Evolutionary conservation across 176 grass and related monocot genomes (phyloP).

Genomic region (Bonia amplexicaulis): DNA sequence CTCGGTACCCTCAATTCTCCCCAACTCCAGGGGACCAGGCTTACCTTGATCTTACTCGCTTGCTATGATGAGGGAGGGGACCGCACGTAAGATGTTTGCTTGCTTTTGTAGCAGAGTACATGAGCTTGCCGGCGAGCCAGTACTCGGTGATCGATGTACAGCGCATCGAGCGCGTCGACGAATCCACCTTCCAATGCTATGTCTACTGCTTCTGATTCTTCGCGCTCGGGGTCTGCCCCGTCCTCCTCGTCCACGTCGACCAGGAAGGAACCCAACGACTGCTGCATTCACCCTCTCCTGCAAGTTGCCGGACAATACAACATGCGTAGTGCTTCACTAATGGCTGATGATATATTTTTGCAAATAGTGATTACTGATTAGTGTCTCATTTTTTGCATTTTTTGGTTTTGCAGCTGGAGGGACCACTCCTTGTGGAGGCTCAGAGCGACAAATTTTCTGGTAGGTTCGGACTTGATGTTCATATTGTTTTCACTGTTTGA

Average conservation of each 20-base stretch:
- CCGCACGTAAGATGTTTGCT: background rate
- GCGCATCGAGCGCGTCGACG: conserved; percentile 87
- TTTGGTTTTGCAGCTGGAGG: conserved; percentile 58
- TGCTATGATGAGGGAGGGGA: background rate
- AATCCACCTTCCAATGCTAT: conserved; percentile 82
- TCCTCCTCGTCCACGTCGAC: conserved; percentile 84
- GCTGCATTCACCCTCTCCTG: conserved; percentile 89
- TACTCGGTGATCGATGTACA: conserved; percentile 96
- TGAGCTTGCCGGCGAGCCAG: conserved; percentile 91
- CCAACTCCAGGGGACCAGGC: background rate
- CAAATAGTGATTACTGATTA: background rate
- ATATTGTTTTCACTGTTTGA: background rate
- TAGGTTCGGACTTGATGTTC: background rate
- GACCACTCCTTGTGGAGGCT: conserved; percentile 85
- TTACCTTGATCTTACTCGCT: background rate
- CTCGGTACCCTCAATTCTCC: conserved; percentile 40
- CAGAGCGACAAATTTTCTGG: conserved; percentile 94
- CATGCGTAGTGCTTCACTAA: background rate
- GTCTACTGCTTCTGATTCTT: conserved; percentile 96
- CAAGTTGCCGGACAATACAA: conserved; percentile 36
- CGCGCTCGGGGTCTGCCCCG: conserved; percentile 88
- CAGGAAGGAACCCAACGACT: conserved; percentile 80
- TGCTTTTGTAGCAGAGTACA: conserved; percentile 67
- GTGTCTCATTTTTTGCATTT: background rate
- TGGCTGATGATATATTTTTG: background rate